Conservation (phyloP, 352 stramenopile genomes). For the Pythium utonaiense region DNA sequence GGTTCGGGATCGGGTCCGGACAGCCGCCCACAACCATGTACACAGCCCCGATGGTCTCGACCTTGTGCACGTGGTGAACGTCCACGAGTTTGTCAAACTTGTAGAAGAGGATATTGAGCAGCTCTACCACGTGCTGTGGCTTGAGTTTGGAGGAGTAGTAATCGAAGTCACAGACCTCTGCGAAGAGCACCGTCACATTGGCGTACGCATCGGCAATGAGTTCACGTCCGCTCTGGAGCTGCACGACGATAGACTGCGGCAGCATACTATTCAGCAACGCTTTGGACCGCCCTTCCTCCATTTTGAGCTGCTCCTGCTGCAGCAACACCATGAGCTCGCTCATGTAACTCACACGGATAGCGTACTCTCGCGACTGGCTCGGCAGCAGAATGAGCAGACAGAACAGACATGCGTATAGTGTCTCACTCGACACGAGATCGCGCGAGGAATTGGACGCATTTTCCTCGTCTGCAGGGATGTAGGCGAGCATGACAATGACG, state of each 20-base stretch:
- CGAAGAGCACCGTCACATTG: constrained; percentile 72
- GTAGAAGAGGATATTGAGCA: constrained; percentile 88
- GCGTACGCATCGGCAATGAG: constrained; percentile 84
- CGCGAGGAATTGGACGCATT: constrained; percentile 32
- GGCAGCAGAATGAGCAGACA: constrained; percentile 78
- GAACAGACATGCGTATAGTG: constrained; percentile 77
- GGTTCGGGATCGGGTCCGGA: constrained; percentile 59
- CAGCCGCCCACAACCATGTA: constrained; percentile 89
- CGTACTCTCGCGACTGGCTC: constrained; percentile 75
- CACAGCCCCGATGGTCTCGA: constrained; percentile 88
- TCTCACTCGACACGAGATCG: constrained; percentile 57
- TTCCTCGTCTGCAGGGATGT: constrained; percentile 36
- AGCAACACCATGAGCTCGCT: constrained; percentile 80
- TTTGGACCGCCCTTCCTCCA: constrained; percentile 78
- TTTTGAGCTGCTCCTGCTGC: constrained; percentile 77
- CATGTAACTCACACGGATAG: constrained; percentile 83
- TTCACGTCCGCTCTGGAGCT: constrained; percentile 72
- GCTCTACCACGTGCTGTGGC: constrained; percentile 80
- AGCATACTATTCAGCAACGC: constrained; percentile 83
- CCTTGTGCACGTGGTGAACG: constrained; percentile 87
- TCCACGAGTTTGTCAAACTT: constrained; percentile 88
- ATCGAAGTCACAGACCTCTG: constrained; percentile 83
- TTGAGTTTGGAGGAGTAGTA: constrained; percentile 76
- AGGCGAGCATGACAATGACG: constrained; percentile 66
- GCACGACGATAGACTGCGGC: constrained; percentile 66